Evolutionary conservation across 441 rosid species (phyloP).

Genomic region (Cnidoscolus chayamansa): DNA sequence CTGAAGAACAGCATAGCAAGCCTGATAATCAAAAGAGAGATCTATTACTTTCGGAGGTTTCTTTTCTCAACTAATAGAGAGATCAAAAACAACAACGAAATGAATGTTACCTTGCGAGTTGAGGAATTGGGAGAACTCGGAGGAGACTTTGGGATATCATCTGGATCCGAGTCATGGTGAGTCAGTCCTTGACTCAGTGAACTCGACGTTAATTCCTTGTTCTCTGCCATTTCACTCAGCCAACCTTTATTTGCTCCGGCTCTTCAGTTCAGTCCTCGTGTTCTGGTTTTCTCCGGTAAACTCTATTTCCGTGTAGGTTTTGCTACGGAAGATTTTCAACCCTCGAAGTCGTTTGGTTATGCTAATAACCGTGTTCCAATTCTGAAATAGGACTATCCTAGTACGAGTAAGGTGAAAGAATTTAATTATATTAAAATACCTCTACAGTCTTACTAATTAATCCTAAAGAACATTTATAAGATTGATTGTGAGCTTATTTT

Average conservation of each 20-base stretch:
- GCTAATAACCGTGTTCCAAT: neutral
- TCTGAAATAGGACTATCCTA: neutral
- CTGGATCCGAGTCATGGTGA: constrained; percentile 49
- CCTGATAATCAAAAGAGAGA: constrained; percentile 39
- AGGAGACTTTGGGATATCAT: constrained; percentile 55
- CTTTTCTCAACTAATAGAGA: neutral
- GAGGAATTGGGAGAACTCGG: constrained; percentile 75
- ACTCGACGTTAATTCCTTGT: constrained; percentile 56
- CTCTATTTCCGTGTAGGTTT: neutral
- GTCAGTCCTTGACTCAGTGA: constrained; percentile 60
- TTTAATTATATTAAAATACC: too few species aligned
- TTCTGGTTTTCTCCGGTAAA: neutral
- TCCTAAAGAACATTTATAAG: too few species aligned
- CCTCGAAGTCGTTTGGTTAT: neutral
- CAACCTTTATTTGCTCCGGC: too few species aligned
- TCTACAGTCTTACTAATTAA: too few species aligned
- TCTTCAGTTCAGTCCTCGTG: neutral
- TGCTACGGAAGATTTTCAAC: too few species aligned
- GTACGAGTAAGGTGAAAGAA: too few species aligned
- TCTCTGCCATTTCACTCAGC: constrained; percentile 44
- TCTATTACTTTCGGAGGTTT: neutral
- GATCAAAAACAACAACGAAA: neutral
- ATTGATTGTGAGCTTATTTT: too few species aligned
- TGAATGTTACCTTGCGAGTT: constrained; percentile 55
- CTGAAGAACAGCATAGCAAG: constrained; percentile 76